Percentiles rank a stretch among this genome's conserved stretches.
Evolutionary conservation across 495 filamentous ascomycete species (phyloP).

Genomic region (Parachaetomium inaequale): DNA sequence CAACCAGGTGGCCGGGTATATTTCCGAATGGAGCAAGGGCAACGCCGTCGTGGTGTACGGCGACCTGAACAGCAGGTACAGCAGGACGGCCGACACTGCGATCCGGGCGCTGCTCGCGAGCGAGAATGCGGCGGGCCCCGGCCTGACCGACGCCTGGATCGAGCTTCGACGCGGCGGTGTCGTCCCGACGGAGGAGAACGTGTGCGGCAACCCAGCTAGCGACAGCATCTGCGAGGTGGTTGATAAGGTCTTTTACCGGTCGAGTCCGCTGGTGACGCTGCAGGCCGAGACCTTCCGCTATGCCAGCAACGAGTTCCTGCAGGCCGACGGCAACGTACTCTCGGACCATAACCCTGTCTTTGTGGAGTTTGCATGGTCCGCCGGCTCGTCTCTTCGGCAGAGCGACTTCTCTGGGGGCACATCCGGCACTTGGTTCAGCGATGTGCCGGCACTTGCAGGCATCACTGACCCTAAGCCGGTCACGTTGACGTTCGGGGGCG

Average conservation of each 20-base stretch:
- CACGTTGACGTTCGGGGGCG: slow-evolving; percentile 49
- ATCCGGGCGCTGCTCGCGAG: slow-evolving; percentile 39
- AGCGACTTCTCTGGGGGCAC: slow-evolving; percentile 52
- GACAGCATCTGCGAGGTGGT: slow-evolving; percentile 55
- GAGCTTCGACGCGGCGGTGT: slow-evolving; percentile 44
- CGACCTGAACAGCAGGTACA: slow-evolving; percentile 59
- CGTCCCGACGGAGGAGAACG: slow-evolving; percentile 41
- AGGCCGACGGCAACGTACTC: slow-evolving; percentile 50
- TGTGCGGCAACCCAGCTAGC: slow-evolving; percentile 49
- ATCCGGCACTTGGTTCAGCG: slow-evolving; percentile 55
- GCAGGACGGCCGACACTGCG: slow-evolving; percentile 47
- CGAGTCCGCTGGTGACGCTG: slow-evolving; percentile 44
- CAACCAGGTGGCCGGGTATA: slow-evolving; percentile 53
- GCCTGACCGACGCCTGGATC: slow-evolving; percentile 53
- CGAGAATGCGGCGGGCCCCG: slow-evolving; percentile 29
- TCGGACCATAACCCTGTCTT: slow-evolving; percentile 60
- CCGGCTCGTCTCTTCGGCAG: slow-evolving; percentile 39
- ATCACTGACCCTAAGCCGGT: slow-evolving; percentile 34
- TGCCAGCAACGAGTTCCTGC: slow-evolving; percentile 48
- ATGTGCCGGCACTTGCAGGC: slow-evolving; percentile 38
- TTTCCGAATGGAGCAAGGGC: slow-evolving; percentile 48
- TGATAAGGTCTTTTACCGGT: slow-evolving; percentile 61
- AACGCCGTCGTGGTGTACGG: slow-evolving; percentile 59
- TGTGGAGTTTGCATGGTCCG: slow-evolving; percentile 52
- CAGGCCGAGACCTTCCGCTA: slow-evolving; percentile 47